These are phyloP conservation scores for Hordeum marinum DNA, from an alignment of 176 grass and related monocot genomes.

Conservation along the genomic window DNA sequence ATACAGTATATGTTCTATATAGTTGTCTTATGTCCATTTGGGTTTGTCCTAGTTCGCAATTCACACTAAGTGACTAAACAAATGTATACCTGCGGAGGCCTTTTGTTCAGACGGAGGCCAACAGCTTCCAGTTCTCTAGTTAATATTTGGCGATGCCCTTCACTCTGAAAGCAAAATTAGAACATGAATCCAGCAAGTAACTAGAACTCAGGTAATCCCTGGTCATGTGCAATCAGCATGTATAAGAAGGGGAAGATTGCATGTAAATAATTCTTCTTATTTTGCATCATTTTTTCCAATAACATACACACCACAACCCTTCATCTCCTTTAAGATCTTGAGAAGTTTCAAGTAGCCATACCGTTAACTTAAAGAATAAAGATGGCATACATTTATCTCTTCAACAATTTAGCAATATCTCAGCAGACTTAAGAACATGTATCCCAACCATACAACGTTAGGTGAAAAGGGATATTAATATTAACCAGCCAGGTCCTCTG, in stretches of 20 bases:
- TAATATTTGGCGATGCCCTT: conserved; percentile 97
- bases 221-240: background rate
- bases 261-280: background rate
- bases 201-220: background rate
- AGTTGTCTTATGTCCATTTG: background rate
- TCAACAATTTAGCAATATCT: background rate
- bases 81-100: conserved; percentile 74
- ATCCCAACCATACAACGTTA: background rate
- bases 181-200: conserved; percentile 23
- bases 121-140: conserved; percentile 96
- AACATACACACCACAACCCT: background rate
- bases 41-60: background rate
- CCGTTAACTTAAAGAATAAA: background rate
- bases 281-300: background rate
- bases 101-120: conserved; percentile 94
- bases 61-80: background rate
- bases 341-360: conserved; percentile 6
- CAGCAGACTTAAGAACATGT: background rate
- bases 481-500: background rate
- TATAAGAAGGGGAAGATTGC: background rate
- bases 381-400: background rate
- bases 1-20: background rate
- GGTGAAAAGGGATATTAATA: background rate
- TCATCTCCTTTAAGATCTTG: background rate
- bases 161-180: conserved; percentile 67